Evolutionary conservation across 2,329 filamentous ascomycete species (phyloP), one percentile per base, ranked within the genome.

Genomic region (Keithomyces neogunnii): DNA sequence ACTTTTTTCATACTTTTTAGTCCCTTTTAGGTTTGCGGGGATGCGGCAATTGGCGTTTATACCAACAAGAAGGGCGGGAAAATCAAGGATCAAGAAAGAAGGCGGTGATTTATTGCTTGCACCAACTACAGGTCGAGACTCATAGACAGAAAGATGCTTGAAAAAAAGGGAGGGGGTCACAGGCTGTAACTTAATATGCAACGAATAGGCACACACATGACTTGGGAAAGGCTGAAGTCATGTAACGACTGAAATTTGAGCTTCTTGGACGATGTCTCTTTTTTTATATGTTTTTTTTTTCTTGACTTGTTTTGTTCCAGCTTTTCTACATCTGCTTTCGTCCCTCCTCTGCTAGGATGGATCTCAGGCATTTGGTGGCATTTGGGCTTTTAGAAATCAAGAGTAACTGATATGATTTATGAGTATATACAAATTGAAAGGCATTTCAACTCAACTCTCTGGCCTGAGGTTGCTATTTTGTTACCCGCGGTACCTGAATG

Each of bases 101-200:
- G 53, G 51, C 51, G 55, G 29, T n/a, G 19, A 5, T 43, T 43
- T 58, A 47, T 58, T 59, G 59, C 57, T 61, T 62, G 62, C 60
- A 58, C 57, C 62, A 33, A n/a, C 62, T 54, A 62, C 57, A 55
- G 62, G 56, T 56, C 62, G 64, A 66, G 59, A 65, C 54, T 44
- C 59, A 68, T 66, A 69, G 65, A 69, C 60, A 66, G 60, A 68
- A 57, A 65, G 51, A 57, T 36, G 43, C 40, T 52, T 54, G 55
- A 33, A 46, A 49, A 54, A 51, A 57, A 57, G 54, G 46, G 57
- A 57, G 58, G 57, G 58, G 45, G 13, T 47, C 60, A 65, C 59
- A 62, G 54, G 60, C 58, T 69, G 66, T 67, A 66, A 62, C 59
- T 19, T 66, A 66, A 67, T 68, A 66, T 60, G 62, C 60, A 58